Conservation (phyloP, 805 yeast species). For the Candida boleticola region DNA sequence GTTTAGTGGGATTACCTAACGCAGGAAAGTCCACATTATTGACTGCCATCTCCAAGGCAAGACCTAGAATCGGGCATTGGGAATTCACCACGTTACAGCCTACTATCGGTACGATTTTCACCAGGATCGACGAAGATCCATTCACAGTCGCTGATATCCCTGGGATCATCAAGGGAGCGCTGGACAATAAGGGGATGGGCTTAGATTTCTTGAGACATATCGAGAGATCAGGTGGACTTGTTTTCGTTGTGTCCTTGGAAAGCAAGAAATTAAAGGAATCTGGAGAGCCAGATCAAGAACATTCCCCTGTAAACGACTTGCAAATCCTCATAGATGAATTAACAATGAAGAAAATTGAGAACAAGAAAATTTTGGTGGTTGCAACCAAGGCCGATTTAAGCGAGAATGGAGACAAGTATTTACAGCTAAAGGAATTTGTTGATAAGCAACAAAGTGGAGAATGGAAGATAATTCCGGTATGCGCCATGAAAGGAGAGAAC, state of each 20-base stretch:
- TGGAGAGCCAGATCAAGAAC: slow-evolving; percentile 18
- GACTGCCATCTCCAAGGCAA: slow-evolving; percentile 82
- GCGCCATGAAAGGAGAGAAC: slow-evolving; percentile 74
- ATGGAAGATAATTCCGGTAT: slow-evolving; percentile 82
- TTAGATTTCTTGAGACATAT: slow-evolving; percentile 88
- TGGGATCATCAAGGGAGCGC: slow-evolving; percentile 89
- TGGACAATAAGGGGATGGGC: slow-evolving; percentile 86
- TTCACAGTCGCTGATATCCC: slow-evolving; percentile 98
- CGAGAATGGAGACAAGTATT: slow-evolving; percentile 49
- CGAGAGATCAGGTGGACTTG: slow-evolving; percentile 87
- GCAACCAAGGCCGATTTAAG: slow-evolving; percentile 93
- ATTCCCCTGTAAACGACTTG: slow-evolving; percentile 61
- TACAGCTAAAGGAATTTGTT: slow-evolving; percentile 44
- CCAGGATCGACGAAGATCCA: slow-evolving; percentile 60
- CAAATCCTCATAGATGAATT: slow-evolving; percentile 64
- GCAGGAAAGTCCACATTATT: slow-evolving; percentile 93
- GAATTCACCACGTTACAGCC: slow-evolving; percentile 94
- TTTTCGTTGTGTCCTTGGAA: slow-evolving; percentile 81
- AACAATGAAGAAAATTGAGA: slow-evolving; percentile 58
- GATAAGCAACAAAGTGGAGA: slow-evolving; percentile 14
- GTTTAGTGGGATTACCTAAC: slow-evolving; percentile 92
- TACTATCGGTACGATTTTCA: slow-evolving; percentile 79
- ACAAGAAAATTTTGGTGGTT: slow-evolving; percentile 68
- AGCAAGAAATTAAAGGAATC: slow-evolving; percentile 15
- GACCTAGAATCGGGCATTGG: slow-evolving; percentile 95